Evolutionary conservation across 495 filamentous ascomycete species (phyloP).

Genomic region (Cudoniella acicularis): DNA sequence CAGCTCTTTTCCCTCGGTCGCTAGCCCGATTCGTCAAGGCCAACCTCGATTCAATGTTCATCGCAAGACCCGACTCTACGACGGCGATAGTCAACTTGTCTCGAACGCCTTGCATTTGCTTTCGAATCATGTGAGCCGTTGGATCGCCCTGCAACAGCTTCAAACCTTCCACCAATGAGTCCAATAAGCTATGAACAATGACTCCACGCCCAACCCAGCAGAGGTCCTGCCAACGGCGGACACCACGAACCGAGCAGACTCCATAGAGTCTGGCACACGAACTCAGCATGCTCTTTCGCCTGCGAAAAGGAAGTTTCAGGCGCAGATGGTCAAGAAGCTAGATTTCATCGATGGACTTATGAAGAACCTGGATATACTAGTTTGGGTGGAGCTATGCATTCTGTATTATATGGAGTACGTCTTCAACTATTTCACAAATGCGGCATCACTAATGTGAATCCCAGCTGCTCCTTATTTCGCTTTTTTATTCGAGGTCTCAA

Average conservation of each 20-base stretch:
- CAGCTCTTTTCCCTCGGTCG: no score
- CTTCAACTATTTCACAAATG: neutral
- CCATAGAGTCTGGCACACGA: constrained; percentile 27
- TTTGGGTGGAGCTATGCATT: constrained; percentile 74
- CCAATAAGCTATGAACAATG: constrained; percentile 62
- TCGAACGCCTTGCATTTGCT: neutral
- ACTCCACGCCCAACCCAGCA: constrained; percentile 52
- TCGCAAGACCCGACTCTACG: no score
- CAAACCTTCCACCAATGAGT: constrained; percentile 31
- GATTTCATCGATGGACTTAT: constrained; percentile 68
- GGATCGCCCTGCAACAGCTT: neutral
- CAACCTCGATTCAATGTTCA: no score
- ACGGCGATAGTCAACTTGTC: neutral
- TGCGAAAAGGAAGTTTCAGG: constrained; percentile 39
- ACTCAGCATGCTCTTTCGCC: constrained; percentile 22
- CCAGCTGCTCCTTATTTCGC: constrained; percentile 73
- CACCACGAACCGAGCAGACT: constrained; percentile 25
- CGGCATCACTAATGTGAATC: neutral
- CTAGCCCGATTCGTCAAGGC: no score
- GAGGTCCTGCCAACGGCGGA: constrained; percentile 32
- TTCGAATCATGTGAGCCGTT: constrained; percentile 19
- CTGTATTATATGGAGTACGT: constrained; percentile 90
- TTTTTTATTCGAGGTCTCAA: constrained; percentile 66
- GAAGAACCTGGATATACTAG: constrained; percentile 71
- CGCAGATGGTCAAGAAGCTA: constrained; percentile 51